phyloP scores from a whole-genome alignment of 2,329 filamentous ascomycete species.

The Zymoseptoria passerinii region DNA sequence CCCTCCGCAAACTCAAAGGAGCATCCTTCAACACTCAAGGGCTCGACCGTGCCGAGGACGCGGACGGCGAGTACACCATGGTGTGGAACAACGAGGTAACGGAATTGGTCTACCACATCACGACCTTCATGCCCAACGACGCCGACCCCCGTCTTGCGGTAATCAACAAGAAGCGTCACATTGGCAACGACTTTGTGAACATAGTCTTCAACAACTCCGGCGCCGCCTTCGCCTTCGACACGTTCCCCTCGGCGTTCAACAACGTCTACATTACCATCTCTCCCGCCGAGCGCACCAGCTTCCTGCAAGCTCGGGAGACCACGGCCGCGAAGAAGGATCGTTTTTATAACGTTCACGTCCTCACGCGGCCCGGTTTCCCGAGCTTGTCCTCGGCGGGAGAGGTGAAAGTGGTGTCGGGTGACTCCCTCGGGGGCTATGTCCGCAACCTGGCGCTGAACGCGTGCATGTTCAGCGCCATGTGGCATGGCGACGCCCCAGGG shows the following conservation, averaged over 20 bases:
- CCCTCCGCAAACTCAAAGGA: conserved; percentile 68
- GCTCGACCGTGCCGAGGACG: conserved; percentile 66
- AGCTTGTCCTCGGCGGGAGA: conserved; percentile 84
- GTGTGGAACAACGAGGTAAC: conserved; percentile 93
- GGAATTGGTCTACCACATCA: conserved; percentile 91
- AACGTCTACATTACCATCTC: conserved; percentile 95
- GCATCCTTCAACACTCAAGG: conserved; percentile 91
- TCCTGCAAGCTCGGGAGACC: conserved; percentile 53
- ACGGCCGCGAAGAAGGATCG: conserved; percentile 33
- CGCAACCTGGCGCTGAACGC: conserved; percentile 86
- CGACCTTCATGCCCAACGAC: conserved; percentile 94
- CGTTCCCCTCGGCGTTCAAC: conserved; percentile 91
- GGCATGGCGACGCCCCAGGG: conserved; percentile 57
- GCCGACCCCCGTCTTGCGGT: conserved; percentile 58
- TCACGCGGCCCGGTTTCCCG: conserved; percentile 82
- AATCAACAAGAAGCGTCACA: conserved; percentile 77
- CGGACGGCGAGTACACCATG: conserved; percentile 80
- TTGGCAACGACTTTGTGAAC: conserved; percentile 96
- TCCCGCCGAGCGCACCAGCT: conserved; percentile 71
- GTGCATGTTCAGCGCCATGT: conserved; percentile 87
- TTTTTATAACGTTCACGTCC: conserved; percentile 84
- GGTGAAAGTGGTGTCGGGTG: conserved; percentile 78
- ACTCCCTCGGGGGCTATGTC: conserved; percentile 75
- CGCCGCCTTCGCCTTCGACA: conserved; percentile 75
- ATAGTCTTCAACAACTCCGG: conserved; percentile 98